Evolutionary conservation across 768 basidiomycete species (phyloP).

Genomic region (Podaxis sp.): DNA sequence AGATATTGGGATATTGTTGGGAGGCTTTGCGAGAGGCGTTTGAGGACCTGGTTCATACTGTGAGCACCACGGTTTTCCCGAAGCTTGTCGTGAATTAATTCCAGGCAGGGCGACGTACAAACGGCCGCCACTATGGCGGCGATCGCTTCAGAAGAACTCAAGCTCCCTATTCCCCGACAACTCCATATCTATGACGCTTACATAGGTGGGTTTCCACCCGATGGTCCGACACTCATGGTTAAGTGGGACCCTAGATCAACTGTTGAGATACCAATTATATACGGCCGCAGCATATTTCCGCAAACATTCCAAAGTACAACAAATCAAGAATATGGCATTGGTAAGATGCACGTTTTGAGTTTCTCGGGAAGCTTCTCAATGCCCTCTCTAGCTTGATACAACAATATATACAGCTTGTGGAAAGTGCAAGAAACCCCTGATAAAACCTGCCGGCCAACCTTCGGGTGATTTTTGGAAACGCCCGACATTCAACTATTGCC

Average conservation of each 20-base stretch:
- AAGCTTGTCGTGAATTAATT: not conserved
- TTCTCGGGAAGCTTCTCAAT: not conserved
- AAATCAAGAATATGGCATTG: conserved; percentile 51
- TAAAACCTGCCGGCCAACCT: conserved; percentile 35
- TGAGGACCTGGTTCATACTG: conserved; percentile 65
- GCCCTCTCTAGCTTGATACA: conserved; percentile 58
- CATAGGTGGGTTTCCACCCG: conserved; percentile 49
- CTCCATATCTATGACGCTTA: conserved; percentile 68
- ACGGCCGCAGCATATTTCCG: conserved; percentile 74
- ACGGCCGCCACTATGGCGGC: conserved; percentile 74
- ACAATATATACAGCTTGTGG: conserved; percentile 70
- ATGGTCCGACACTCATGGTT: not conserved
- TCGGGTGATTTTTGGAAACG: not conserved
- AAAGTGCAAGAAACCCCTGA: conserved; percentile 64
- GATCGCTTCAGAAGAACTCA: conserved; percentile 59
- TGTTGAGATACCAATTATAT: conserved; percentile 61
- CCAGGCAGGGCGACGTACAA: conserved; percentile 69
- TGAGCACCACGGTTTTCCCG: conserved; percentile 24
- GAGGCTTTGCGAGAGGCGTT: conserved; percentile 51
- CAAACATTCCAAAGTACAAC: conserved; percentile 55
- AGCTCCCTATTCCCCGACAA: conserved; percentile 41
- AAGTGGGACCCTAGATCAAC: conserved; percentile 45
- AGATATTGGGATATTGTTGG: conserved; percentile 57
- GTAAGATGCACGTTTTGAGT: conserved; percentile 36
- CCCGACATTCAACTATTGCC: conserved; percentile 51